phyloP scores from a whole-genome alignment of 2,329 filamentous ascomycete genomes.

The Botrytis aclada region DNA sequence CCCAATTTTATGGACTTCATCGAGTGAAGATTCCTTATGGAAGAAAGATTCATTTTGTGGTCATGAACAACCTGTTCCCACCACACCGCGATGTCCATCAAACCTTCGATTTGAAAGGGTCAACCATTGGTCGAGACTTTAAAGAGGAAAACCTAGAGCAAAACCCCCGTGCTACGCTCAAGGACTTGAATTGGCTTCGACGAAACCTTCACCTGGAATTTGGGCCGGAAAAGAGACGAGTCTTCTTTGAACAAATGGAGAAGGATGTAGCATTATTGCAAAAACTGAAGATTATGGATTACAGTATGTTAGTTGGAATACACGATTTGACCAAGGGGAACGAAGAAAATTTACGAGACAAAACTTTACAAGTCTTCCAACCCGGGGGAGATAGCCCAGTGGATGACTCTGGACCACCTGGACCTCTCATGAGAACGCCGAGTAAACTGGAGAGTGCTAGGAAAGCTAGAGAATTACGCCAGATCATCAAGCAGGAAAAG shows the following conservation, averaged over 20 bases:
- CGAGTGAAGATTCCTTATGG: slow-evolving; percentile 98
- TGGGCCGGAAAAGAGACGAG: slow-evolving; percentile 79
- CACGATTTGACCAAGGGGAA: slow-evolving; percentile 90
- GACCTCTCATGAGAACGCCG: slow-evolving; percentile 77
- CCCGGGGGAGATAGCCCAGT: slow-evolving; percentile 67
- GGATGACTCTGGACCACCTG: slow-evolving; percentile 50
- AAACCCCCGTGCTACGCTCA: slow-evolving; percentile 89
- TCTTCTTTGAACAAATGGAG: slow-evolving; percentile 87
- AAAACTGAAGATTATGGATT: slow-evolving; percentile 95
- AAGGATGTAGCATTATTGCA: slow-evolving; percentile 84
- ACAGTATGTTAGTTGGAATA: slow-evolving; percentile 90
- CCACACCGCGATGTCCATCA: slow-evolving; percentile 96
- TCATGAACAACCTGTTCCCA: slow-evolving; percentile 99
- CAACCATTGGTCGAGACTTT: slow-evolving; percentile 89
- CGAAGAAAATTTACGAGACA: slow-evolving; percentile 85
- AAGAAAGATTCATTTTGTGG: slow-evolving; percentile 97
- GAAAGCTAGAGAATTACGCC: slow-evolving; percentile 84
- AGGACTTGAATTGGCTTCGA: slow-evolving; percentile 95
- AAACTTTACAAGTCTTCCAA: slow-evolving; percentile 91
- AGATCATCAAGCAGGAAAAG: slow-evolving; percentile 89
- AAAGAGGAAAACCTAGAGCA: slow-evolving; percentile 81
- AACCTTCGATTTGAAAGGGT: slow-evolving; percentile 96
- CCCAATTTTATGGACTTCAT: slow-evolving; percentile 96
- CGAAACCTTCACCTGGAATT: slow-evolving; percentile 82
- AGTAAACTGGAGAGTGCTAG: slow-evolving; percentile 89